Percentiles rank a stretch among this genome's conserved stretches.
Evolutionary conservation across 73 alveolate species (phyloP).

Genomic region (Urostyla sp.): DNA sequence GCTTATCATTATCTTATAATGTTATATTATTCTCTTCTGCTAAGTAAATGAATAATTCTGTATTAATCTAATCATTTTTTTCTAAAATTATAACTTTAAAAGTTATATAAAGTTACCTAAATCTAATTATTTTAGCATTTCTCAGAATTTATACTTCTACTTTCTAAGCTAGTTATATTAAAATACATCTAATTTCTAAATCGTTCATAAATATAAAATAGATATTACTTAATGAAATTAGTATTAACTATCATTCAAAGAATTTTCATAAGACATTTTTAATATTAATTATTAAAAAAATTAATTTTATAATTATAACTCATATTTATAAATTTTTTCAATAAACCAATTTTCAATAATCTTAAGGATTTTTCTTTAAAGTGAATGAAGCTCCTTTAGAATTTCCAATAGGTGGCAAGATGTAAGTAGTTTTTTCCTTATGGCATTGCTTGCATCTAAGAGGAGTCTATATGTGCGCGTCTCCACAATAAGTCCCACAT

Average conservation of each 20-base stretch:
- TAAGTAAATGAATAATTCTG: neutral
- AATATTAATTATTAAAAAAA: too few relatives aligned
- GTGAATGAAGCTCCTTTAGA: slow-evolving; percentile 40
- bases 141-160: neutral
- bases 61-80: slow-evolving; percentile 4
- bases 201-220: too few relatives aligned
- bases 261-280: too few relatives aligned
- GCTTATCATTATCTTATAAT: neutral
- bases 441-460: slow-evolving; percentile 28
- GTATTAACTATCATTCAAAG: too few relatives aligned
- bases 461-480: slow-evolving; percentile 12
- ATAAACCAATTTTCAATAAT: too few relatives aligned
- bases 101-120: slow-evolving; percentile 12
- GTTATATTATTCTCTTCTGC: slow-evolving; percentile 7
- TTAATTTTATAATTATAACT: too few relatives aligned
- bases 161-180: slow-evolving; percentile 14
- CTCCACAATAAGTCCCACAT: neutral
- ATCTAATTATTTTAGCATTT: neutral
- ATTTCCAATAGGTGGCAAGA: slow-evolving; percentile 30
- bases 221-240: too few relatives aligned
- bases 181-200: slow-evolving; percentile 16
- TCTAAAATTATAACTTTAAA: neutral
- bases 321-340: too few relatives aligned
- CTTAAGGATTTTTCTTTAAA: too few relatives aligned
- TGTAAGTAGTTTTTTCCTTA: slow-evolving; percentile 34